A percentile compares a stretch with the other conserved stretches of the same genome.
These are phyloP conservation scores for Blumeria graminis DNA, from an alignment of 2,329 filamentous ascomycete species.

Conservation along the genomic window DNA sequence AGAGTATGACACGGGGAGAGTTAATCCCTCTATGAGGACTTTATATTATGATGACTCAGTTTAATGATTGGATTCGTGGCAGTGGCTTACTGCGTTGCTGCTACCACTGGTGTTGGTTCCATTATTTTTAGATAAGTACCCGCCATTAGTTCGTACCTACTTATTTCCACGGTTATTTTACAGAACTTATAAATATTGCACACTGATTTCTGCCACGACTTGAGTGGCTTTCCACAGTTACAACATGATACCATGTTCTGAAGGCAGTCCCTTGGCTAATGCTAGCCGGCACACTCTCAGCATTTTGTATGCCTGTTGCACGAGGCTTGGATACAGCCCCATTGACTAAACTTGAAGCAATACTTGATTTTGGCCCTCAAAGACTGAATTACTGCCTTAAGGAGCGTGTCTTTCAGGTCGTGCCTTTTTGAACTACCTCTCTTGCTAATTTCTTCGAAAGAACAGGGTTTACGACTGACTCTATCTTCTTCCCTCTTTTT, in stretches of 20 bases:
- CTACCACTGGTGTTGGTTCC: not conserved
- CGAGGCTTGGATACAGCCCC: not conserved
- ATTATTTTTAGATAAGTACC: not conserved
- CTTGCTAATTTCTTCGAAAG: not conserved
- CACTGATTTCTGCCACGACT: conserved; percentile 2
- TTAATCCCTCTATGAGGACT: no score
- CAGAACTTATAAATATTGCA: not conserved
- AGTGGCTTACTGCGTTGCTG: not conserved
- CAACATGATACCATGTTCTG: not conserved
- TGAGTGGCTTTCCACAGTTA: conserved; percentile 4
- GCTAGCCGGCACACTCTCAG: not conserved
- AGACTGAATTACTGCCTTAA: not conserved
- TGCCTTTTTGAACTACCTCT: not conserved
- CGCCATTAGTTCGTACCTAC: not conserved
- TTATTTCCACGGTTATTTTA: not conserved
- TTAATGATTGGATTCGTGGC: no score
- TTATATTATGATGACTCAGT: no score
- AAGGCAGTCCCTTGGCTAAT: not conserved
- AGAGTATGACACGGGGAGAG: no score
- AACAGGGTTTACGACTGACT: not conserved
- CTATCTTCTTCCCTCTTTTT: not conserved
- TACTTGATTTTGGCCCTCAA: not conserved
- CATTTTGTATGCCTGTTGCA: not conserved
- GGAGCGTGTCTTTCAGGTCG: not conserved
- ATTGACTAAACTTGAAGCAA: not conserved